These are phyloP conservation scores for Penicillium waksmanii DNA, from an alignment of 495 filamentous ascomycete species.

Conservation along the genomic window DNA sequence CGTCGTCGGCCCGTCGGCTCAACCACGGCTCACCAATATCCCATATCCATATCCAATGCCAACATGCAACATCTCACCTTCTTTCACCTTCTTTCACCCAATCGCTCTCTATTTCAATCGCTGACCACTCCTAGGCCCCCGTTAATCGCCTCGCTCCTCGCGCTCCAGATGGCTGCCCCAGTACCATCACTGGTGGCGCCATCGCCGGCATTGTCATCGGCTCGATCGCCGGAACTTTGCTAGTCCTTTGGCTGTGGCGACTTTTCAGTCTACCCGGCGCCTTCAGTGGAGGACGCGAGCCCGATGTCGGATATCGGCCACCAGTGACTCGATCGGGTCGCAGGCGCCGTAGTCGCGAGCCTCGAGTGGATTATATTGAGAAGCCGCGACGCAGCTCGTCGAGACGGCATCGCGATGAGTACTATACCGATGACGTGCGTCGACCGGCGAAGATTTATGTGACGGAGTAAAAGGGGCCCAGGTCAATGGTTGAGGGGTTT, in stretches of 20 bases:
- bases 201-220: slow-evolving; percentile 67
- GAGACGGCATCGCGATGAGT: slow-evolving; percentile 21
- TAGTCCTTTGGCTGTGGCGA: slow-evolving; percentile 56
- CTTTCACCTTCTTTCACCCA: too few species aligned
- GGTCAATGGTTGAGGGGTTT: too few species aligned
- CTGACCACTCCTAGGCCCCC: slow-evolving; percentile 18
- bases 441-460: slow-evolving; percentile 45
- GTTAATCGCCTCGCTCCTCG: slow-evolving; percentile 27
- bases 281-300: slow-evolving; percentile 23
- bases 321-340: slow-evolving; percentile 22
- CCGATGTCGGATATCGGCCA: slow-evolving; percentile 33
- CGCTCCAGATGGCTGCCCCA: slow-evolving; percentile 35
- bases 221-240: slow-evolving; percentile 56
- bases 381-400: slow-evolving; percentile 32
- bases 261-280: slow-evolving; percentile 30
- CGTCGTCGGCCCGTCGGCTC: background rate
- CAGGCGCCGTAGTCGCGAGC: slow-evolving; percentile 27
- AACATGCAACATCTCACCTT: background rate
- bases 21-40: slow-evolving; percentile 2
- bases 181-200: slow-evolving; percentile 54
- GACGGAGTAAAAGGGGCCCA: slow-evolving; percentile 6
- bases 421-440: slow-evolving; percentile 27
- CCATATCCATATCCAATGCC: background rate
- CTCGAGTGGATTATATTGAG: slow-evolving; percentile 41
- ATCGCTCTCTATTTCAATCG: too few species aligned